Conservation (phyloP, 768 basidiomycete species). For the Piloderma croceum region DNA sequence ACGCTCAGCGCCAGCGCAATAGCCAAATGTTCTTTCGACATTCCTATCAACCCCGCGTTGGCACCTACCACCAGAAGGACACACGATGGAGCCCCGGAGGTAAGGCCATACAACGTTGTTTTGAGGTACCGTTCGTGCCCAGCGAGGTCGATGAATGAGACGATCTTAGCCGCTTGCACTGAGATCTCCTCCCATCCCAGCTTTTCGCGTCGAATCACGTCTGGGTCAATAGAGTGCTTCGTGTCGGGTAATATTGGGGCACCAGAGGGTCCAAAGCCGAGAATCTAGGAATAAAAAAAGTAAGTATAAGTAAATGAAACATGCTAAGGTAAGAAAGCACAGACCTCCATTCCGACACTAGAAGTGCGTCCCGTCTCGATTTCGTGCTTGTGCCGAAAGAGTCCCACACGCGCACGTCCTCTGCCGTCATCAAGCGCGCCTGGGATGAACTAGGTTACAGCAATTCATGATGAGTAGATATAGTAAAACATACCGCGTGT, state of each 20-base stretch:
- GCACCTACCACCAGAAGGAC: slow-evolving; percentile 92
- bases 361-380: slow-evolving; percentile 93
- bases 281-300: slow-evolving; percentile 48
- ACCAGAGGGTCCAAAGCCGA: slow-evolving; percentile 80
- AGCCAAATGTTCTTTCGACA: slow-evolving; percentile 95
- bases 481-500: slow-evolving; percentile 64
- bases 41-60: slow-evolving; percentile 86
- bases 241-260: slow-evolving; percentile 71
- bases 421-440: slow-evolving; percentile 77
- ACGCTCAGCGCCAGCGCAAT: slow-evolving; percentile 91
- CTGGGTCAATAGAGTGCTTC: slow-evolving; percentile 49
- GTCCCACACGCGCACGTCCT: slow-evolving; percentile 75
- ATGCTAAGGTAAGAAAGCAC: too few species aligned
- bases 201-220: slow-evolving; percentile 74
- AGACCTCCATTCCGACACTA: slow-evolving; percentile 90
- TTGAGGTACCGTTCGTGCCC: slow-evolving; percentile 92
- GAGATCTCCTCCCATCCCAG: slow-evolving; percentile 96
- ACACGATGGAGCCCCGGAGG: slow-evolving; percentile 89
- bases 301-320: background rate
- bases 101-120: slow-evolving; percentile 92
- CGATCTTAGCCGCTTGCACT: slow-evolving; percentile 80
- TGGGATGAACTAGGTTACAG: slow-evolving; percentile 17
- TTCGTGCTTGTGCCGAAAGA: slow-evolving; percentile 98
- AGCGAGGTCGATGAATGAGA: slow-evolving; percentile 93
- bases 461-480: background rate